Evolutionary conservation across 306 rosid species (phyloP).

Genomic region (Rubus parviflorus): DNA sequence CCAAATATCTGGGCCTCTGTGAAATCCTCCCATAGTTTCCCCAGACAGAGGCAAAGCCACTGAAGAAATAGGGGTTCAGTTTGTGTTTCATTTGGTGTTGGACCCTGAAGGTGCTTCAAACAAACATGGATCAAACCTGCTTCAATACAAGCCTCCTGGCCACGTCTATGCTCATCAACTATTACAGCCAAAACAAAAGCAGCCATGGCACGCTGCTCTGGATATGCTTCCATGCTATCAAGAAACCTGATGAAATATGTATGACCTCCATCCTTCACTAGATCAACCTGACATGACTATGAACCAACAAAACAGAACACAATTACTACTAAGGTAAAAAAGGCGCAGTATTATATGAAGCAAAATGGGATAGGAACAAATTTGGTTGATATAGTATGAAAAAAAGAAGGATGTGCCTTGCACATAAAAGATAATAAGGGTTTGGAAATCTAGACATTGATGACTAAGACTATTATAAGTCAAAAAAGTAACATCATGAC

Average conservation of each 20-base stretch:
- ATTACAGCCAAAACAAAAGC: constrained; percentile 97
- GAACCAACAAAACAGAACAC: constrained; percentile 33
- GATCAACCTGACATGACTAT: constrained; percentile 98
- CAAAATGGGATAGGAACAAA: not conserved
- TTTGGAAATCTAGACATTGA: constrained; percentile 1
- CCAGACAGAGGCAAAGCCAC: constrained; percentile 97
- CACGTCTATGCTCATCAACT: constrained; percentile 91
- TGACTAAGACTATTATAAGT: not conserved
- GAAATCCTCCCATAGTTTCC: constrained; percentile 94
- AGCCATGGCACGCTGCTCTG: constrained; percentile 98
- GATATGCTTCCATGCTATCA: constrained; percentile 89
- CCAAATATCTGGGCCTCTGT: constrained; percentile 80
- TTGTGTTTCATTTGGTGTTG: constrained; percentile 75
- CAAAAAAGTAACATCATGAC: not conserved
- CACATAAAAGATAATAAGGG: not conserved
- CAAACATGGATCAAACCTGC: constrained; percentile 77
- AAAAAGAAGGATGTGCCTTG: not conserved
- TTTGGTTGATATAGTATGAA: not conserved
- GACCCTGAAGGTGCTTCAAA: constrained; percentile 86
- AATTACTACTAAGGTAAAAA: not conserved
- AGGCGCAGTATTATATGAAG: not conserved
- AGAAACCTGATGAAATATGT: constrained; percentile 90
- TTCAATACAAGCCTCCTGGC: constrained; percentile 96
- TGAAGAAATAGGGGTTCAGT: constrained; percentile 95
- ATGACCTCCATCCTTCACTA: constrained; percentile 96